These are phyloP conservation scores for Candida alai DNA, from an alignment of 805 yeast genomes.

Conservation along the genomic window DNA sequence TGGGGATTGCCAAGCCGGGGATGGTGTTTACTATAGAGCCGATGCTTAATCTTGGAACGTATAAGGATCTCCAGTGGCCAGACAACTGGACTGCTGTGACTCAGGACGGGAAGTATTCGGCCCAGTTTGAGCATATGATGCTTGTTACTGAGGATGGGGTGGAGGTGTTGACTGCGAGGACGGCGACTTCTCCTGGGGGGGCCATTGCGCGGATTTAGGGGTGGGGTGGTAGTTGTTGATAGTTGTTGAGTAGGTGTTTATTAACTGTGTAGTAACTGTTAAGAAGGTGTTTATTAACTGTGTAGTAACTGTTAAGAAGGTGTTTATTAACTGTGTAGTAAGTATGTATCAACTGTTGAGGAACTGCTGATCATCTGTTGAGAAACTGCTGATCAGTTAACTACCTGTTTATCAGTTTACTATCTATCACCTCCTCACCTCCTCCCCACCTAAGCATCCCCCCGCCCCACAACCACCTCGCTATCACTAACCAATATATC, in stretches of 20 bases:
- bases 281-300: too few relatives aligned
- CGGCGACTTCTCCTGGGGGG: slow-evolving; percentile 85
- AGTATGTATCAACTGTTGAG: too few relatives aligned
- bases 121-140: slow-evolving; percentile 94
- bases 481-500: slow-evolving; percentile 19
- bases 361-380: too few relatives aligned
- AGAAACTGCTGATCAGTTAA: too few relatives aligned
- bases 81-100: slow-evolving; percentile 97
- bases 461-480: slow-evolving; percentile 12
- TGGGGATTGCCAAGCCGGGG: slow-evolving; percentile 93
- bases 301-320: background rate
- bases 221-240: too few relatives aligned
- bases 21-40: slow-evolving; percentile 97
- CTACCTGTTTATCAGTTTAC: too few relatives aligned
- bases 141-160: slow-evolving; percentile 91
- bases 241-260: too few relatives aligned
- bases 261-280: slow-evolving; percentile 3
- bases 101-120: slow-evolving; percentile 82
- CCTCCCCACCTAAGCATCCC: too few relatives aligned
- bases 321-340: too few relatives aligned
- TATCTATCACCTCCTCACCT: too few relatives aligned
- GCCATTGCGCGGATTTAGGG: slow-evolving; percentile 52
- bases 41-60: slow-evolving; percentile 85
- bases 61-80: slow-evolving; percentile 87
- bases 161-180: slow-evolving; percentile 84